Evolutionary conservation across 2,329 filamentous ascomycete genomes (phyloP).

Genomic region (Pseudocercospora musae): DNA sequence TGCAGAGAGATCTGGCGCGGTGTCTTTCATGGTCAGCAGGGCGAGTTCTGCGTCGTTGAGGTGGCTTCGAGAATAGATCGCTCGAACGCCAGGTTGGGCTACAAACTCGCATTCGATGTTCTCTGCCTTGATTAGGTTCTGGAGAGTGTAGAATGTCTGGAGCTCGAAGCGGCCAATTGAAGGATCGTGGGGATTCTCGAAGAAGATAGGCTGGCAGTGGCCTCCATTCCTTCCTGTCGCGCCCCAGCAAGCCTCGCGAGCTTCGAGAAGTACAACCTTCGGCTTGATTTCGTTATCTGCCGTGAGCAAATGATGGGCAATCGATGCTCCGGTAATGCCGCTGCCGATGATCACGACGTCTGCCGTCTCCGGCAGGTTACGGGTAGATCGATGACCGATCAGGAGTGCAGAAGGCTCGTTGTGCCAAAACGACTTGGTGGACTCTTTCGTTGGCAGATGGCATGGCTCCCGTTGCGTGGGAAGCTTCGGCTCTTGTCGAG

Average conservation of each 20-base stretch:
- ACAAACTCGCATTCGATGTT: slow-evolving; percentile 68
- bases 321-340: slow-evolving; percentile 73
- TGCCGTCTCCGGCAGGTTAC: slow-evolving; percentile 57
- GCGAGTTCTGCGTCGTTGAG: slow-evolving; percentile 52
- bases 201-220: slow-evolving; percentile 72
- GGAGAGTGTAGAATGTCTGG: slow-evolving; percentile 61
- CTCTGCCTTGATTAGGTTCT: slow-evolving; percentile 55
- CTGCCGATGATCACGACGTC: slow-evolving; percentile 72
- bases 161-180: slow-evolving; percentile 68
- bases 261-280: slow-evolving; percentile 70
- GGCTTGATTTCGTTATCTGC: slow-evolving; percentile 45
- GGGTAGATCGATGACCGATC: slow-evolving; percentile 65
- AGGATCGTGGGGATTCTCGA: slow-evolving; percentile 53
- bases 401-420: slow-evolving; percentile 62
- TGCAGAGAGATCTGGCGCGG: slow-evolving; percentile 56
- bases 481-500: slow-evolving; percentile 20
- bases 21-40: slow-evolving; percentile 50
- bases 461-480: slow-evolving; percentile 23
- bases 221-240: slow-evolving; percentile 69
- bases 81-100: slow-evolving; percentile 60
- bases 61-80: slow-evolving; percentile 56
- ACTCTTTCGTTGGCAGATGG: slow-evolving; percentile 25
- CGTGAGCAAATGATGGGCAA: slow-evolving; percentile 53
- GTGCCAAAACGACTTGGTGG: slow-evolving; percentile 66
- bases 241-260: slow-evolving; percentile 75